These are phyloP conservation scores for Teratosphaeria zuluensis DNA, from an alignment of 2,329 filamentous ascomycete species.

Conservation along the genomic window DNA sequence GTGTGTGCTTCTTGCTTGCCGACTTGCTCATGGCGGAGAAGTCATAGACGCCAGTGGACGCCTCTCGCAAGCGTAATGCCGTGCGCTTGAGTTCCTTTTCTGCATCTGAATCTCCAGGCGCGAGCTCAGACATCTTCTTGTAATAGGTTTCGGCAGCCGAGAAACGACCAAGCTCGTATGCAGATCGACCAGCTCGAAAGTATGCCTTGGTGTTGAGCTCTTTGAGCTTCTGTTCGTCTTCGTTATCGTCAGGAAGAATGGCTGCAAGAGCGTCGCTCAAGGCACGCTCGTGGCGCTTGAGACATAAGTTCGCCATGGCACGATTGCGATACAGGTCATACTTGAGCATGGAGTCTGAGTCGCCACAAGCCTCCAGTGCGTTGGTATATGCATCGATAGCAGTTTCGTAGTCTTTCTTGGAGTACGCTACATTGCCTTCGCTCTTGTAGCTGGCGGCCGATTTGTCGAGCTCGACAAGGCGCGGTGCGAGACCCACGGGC, in stretches of 20 bases:
- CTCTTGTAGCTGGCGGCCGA: conserved; percentile 8
- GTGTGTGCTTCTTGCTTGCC: not conserved
- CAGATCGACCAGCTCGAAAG: conserved; percentile 16
- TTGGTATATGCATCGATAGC: conserved; percentile 9
- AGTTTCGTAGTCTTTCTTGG: conserved; percentile 6
- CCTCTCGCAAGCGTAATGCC: conserved; percentile 10
- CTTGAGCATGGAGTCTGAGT: not conserved
- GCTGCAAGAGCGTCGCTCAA: not conserved
- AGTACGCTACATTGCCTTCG: conserved; percentile 12
- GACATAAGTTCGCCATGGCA: conserved; percentile 8
- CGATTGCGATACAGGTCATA: conserved; percentile 16
- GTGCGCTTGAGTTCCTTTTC: conserved; percentile 5
- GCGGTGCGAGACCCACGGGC: conserved; percentile 3
- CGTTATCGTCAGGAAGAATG: not conserved
- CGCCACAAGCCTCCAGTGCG: conserved; percentile 3
- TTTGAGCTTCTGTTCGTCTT: not conserved
- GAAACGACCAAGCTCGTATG: conserved; percentile 16
- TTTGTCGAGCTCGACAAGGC: not conserved
- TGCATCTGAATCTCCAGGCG: conserved; percentile 8
- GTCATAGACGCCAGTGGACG: conserved; percentile 12
- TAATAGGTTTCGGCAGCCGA: conserved; percentile 5
- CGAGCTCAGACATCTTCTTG: conserved; percentile 3
- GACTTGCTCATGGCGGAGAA: conserved; percentile 10
- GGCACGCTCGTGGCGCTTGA: conserved; percentile 12
- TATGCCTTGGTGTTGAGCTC: conserved; percentile 12